Evolutionary conservation across 2,329 filamentous ascomycete genomes (phyloP).

Genomic region (Harringtonia lauricola): DNA sequence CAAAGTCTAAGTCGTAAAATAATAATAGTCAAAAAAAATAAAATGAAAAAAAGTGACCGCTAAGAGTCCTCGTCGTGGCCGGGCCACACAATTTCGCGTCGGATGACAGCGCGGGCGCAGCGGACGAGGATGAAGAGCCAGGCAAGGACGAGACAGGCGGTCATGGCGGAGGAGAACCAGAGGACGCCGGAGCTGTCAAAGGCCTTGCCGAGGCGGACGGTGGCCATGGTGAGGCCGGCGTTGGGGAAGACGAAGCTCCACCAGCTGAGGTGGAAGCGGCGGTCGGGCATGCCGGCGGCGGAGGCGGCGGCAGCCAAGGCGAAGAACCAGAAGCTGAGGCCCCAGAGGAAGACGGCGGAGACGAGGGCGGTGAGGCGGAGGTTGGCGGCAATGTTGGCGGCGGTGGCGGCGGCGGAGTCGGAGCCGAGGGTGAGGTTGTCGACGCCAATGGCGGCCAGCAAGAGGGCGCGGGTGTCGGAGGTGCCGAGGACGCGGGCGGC

Average conservation of each 20-base stretch:
- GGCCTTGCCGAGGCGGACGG: slow-evolving; percentile 43
- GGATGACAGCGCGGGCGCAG: slow-evolving; percentile 37
- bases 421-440: background rate
- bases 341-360: slow-evolving; percentile 51
- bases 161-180: slow-evolving; percentile 44
- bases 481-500: slow-evolving; percentile 17
- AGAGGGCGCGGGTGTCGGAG: slow-evolving; percentile 11
- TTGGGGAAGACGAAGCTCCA: slow-evolving; percentile 59
- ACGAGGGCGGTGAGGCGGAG: slow-evolving; percentile 21
- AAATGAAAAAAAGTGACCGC: background rate
- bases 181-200: slow-evolving; percentile 40
- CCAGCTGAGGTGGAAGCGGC: slow-evolving; percentile 36
- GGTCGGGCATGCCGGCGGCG: slow-evolving; percentile 21
- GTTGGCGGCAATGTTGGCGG: slow-evolving; percentile 10
- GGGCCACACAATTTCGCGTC: slow-evolving; percentile 43
- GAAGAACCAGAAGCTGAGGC: slow-evolving; percentile 49
- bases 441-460: slow-evolving; percentile 21
- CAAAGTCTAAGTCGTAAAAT: too few species aligned
- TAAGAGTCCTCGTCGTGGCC: slow-evolving; percentile 24
- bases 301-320: slow-evolving; percentile 34
- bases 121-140: slow-evolving; percentile 41
- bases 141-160: slow-evolving; percentile 39
- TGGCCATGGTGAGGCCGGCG: slow-evolving; percentile 48
- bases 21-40: background rate
- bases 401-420: background rate